phyloP scores from a whole-genome alignment of 768 basidiomycete genomes.

The Gymnopilus junonius region DNA sequence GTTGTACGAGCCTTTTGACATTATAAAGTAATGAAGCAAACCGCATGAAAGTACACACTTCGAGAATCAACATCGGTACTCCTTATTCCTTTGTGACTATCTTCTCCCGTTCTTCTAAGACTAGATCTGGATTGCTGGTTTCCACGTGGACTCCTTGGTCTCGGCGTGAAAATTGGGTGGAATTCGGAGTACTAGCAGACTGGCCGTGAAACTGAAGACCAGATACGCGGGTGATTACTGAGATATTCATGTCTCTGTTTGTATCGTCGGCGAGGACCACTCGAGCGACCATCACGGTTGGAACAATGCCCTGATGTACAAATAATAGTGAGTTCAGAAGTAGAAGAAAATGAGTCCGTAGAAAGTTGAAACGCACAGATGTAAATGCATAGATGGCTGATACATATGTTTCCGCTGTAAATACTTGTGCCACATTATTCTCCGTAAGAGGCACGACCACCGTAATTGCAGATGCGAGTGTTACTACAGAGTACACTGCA shows the following conservation, averaged over 20 bases:
- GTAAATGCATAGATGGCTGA: not conserved
- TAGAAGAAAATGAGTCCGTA: no score
- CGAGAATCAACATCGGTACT: no score
- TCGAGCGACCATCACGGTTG: not conserved
- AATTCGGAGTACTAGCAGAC: not conserved
- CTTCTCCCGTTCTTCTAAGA: no score
- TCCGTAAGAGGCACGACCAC: not conserved
- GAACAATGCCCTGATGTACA: not conserved
- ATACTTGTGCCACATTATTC: not conserved
- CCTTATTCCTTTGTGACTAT: no score
- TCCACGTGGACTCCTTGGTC: no score
- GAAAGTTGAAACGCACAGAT: not conserved
- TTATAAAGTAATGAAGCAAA: no score
- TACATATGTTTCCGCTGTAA: not conserved
- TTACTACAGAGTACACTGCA: not conserved
- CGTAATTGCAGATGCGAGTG: not conserved
- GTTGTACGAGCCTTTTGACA: no score
- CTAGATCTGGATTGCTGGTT: no score
- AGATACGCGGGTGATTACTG: not conserved
- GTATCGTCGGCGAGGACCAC: not conserved
- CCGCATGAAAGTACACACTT: no score
- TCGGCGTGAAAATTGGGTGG: no score
- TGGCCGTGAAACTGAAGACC: not conserved
- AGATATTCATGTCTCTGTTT: not conserved
- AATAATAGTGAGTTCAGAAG: not conserved